Evolutionary conservation across 1,284 basidiomycete species (phyloP), one percentile per base, ranked within the genome.

Genomic region (Fistulinella cinereoalba): DNA sequence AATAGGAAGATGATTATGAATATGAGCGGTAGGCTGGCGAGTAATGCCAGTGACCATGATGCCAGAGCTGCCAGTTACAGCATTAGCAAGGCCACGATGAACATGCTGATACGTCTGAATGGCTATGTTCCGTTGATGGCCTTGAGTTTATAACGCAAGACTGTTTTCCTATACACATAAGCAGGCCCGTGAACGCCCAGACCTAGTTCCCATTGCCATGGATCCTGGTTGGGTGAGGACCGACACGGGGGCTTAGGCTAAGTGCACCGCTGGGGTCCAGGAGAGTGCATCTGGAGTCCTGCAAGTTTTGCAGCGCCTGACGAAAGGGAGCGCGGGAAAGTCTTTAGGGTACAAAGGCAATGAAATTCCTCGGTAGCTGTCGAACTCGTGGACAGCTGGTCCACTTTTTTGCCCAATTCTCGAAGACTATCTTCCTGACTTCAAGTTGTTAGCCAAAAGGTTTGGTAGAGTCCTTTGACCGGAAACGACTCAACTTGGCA

Each of bases 211-310:
- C 0, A 48, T 71, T 23, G 43, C 52, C 19, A 33, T 68, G 16
- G 62, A 67, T 44, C 70, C 68, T 4, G 69, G 65, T 15, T 70
- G 66, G 64, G 67, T 70, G 10, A 69, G 64, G 56, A 70, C 68
- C 3, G 65, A 57, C 4, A 52, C 52, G 53, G 57, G 49, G 16
- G 56, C n/a, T n/a, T n/a, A n/a, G n/a, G n/a, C n/a, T n/a, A n/a
- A n/a, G n/a, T n/a, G n/a, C n/a, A 34, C 36, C 34, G 37, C 57
- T 11, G 55, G 53, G 36, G 43, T 41, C 13, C 42, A 37, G 10
- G 46, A 52, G 28, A 54, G 50, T 29, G 51, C 47, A 2, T 38
- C 51, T 5, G 51, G 46, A 5, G 50, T 56, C 22, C 4, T 58
- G 24, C 41, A 33, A 3, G 33, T 51, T 15, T n/a, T 54, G 22